A percentile compares a stretch with the other conserved stretches of the same genome.
Evolutionary conservation across 148 eudicot species (phyloP).

Genomic region (Cornus florida): DNA sequence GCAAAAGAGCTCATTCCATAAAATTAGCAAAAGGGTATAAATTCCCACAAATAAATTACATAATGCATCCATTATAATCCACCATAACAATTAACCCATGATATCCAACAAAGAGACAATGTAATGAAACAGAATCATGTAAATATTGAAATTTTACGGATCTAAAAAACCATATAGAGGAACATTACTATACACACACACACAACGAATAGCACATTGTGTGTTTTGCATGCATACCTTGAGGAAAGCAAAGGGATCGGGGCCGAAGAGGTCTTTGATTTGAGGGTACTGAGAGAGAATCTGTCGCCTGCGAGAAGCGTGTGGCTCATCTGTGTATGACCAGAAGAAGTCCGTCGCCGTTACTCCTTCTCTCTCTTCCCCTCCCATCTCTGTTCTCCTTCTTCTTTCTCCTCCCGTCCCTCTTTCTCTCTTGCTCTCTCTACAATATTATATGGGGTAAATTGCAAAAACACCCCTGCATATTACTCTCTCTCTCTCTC

Average conservation of each 20-base stretch:
- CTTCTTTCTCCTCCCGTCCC: conserved; percentile 16
- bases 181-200: neutral
- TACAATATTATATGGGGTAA: neutral
- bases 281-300: conserved; percentile 90
- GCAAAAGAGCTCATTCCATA: too few relatives aligned
- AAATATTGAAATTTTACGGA: neutral
- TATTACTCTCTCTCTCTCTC: too few relatives aligned
- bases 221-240: conserved; percentile 38
- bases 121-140: neutral
- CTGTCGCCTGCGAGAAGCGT: conserved; percentile 69
- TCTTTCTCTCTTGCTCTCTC: conserved; percentile 15
- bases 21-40: neutral
- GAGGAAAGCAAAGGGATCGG: conserved; percentile 77
- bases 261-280: conserved; percentile 84
- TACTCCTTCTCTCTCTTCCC: conserved; percentile 33
- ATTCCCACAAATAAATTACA: neutral
- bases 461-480: too few relatives aligned
- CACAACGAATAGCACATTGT: too few relatives aligned
- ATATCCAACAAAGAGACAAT: neutral
- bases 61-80: neutral
- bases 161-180: neutral
- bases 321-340: conserved; percentile 97
- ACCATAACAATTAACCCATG: neutral
- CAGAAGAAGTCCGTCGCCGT: conserved; percentile 88
- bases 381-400: conserved; percentile 13